phyloP scores from a whole-genome alignment of 441 rosid species.

The Adansonia gregorii region DNA sequence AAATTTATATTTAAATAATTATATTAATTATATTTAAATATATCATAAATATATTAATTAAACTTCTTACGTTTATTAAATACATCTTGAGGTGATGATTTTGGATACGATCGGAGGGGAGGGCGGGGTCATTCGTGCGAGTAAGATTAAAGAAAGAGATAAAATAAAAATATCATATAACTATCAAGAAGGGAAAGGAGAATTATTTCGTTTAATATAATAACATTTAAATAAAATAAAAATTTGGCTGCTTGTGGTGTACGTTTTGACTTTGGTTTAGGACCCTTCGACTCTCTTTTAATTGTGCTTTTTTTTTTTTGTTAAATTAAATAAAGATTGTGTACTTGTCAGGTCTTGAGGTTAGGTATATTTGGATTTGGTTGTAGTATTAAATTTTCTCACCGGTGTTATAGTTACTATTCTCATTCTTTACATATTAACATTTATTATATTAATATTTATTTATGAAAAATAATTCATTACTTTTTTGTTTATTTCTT shows the following conservation, averaged over 20 bases:
- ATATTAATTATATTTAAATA: too few species aligned
- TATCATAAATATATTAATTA: too few species aligned
- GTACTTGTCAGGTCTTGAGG: not conserved
- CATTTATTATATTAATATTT: not conserved
- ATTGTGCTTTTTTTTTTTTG: not conserved
- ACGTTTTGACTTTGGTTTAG: slow-evolving; percentile 13
- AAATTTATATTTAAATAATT: too few species aligned
- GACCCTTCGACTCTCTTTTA: not conserved
- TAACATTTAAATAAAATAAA: not conserved
- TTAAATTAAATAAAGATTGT: not conserved
- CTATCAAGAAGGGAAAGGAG: not conserved
- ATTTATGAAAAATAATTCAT: not conserved
- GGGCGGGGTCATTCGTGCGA: not conserved
- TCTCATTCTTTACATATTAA: not conserved
- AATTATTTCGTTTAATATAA: not conserved
- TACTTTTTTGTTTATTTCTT: not conserved
- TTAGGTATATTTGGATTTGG: not conserved
- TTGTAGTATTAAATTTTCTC: not conserved
- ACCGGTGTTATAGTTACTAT: not conserved
- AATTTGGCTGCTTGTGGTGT: not conserved
- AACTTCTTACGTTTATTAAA: too few species aligned
- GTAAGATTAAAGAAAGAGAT: not conserved
- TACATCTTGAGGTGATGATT: not conserved
- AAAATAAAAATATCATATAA: too few species aligned
- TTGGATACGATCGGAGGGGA: not conserved